Base-by-base conservation (phyloP, 1,284 basidiomycete species). In the Ustilago loliicola region DNA sequence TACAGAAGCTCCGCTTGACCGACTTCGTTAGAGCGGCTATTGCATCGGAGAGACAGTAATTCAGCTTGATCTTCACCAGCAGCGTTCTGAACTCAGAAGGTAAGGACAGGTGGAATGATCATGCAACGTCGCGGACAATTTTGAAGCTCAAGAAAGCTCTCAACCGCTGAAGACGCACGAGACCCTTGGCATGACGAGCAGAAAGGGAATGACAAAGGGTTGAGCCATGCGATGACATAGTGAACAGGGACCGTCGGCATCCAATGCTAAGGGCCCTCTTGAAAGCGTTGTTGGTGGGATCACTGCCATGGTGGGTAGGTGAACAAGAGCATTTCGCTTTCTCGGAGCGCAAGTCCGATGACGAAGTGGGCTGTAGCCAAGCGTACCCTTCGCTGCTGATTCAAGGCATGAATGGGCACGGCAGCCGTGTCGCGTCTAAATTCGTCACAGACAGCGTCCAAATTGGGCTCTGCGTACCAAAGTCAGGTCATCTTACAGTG, bases 401-500 rank as follows among this genome's bases (percentile, higher is more conserved):
- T 23, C 38, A 29, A 30, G 10, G 58, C 34, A 7, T 21, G 23
- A 4, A n/a, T 3, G 11, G 45, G 30, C 57, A 42, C 60, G 51
- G 60, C 50, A 54, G 42, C 60, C 51, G 29, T 30, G 34, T 55
- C 32, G 42, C 32, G 52, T 56, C 61, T 63, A 55, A 55, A 27
- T 63, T 63, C 45, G 61, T 63, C 61, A 55, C 61, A 48, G 11
- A 21, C 40, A 38, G 38, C 17, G 51, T 19, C 30, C 25, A 42
- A 57, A 6, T 29, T 57, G 38, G 29, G 38, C 21, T 23, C n/a
- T 52, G 36, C n/a, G 34, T 36, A 19, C 52, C 40, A 65, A 71
- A 71, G 68, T 71, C 68, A 71, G 69, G 68, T 71, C 69, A 72
- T 72, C 63, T 62, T 60, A 66, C 42, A 48, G 11, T 13, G 21